A percentile compares a stretch with the other conserved stretches of the same genome.
These are phyloP conservation scores for Mucor saturninus DNA, from an alignment of 371 early-diverging fungal genomes.

Conservation along the genomic window DNA sequence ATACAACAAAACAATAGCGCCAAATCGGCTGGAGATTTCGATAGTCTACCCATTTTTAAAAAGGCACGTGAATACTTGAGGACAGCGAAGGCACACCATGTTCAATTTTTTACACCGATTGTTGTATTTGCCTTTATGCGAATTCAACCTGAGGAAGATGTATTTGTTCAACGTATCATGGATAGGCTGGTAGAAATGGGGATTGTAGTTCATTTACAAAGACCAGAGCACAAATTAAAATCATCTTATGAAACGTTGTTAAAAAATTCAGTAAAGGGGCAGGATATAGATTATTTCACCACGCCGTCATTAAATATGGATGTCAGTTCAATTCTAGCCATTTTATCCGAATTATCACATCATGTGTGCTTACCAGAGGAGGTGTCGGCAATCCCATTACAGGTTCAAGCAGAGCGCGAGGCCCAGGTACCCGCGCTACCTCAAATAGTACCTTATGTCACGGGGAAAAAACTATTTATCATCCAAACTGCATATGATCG, in stretches of 20 bases:
- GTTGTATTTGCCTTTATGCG: conserved; percentile 66
- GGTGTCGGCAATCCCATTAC: conserved; percentile 53
- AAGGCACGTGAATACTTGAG: conserved; percentile 51
- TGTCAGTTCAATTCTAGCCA: conserved; percentile 57
- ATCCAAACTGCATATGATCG: conserved; percentile 55
- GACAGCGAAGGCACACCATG: conserved; percentile 53
- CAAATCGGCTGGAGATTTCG: conserved; percentile 21
- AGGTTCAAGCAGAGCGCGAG: conserved; percentile 57
- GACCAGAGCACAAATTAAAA: background rate
- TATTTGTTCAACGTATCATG: conserved; percentile 44
- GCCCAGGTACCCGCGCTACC: conserved; percentile 42
- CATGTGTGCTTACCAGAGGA: conserved; percentile 41
- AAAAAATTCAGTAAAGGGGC: conserved; percentile 1
- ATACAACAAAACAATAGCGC: background rate
- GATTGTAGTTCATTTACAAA: conserved; percentile 34
- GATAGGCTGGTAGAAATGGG: conserved; percentile 45
- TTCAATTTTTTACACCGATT: conserved; percentile 55
- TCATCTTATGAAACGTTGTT: conserved; percentile 13
- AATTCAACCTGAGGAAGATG: conserved; percentile 34
- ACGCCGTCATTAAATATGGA: conserved; percentile 57
- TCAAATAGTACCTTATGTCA: conserved; percentile 36
- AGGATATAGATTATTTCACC: conserved; percentile 16
- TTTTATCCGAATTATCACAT: conserved; percentile 56
- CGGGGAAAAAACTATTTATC: conserved; percentile 43
- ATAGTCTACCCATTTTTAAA: conserved; percentile 52